Evolutionary conservation across 78 protist species (phyloP).

Genomic region (Dictyostelium firmibasis): DNA sequence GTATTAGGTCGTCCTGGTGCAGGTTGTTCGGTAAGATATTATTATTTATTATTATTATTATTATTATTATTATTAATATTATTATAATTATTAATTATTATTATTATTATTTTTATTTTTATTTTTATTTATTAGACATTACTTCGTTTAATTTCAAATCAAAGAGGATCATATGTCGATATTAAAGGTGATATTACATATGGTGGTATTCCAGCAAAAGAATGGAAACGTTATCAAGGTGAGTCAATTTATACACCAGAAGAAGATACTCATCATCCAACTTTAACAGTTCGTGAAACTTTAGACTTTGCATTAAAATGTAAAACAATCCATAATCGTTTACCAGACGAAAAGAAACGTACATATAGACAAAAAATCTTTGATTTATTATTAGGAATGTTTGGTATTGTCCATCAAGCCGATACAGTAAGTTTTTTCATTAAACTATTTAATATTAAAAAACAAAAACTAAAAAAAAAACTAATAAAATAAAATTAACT

Average conservation of each 20-base stretch:
- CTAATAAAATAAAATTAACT: too few relatives aligned
- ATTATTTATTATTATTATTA: background rate
- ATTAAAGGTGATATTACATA: conserved; percentile 35
- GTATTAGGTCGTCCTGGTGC: conserved; percentile 55
- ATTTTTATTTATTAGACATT: conserved; percentile 28
- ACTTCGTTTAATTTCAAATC: conserved; percentile 48
- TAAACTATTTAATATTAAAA: too few relatives aligned
- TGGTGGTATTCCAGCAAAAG: conserved; percentile 48
- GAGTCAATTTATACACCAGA: conserved; percentile 70
- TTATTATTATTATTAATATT: too few relatives aligned
- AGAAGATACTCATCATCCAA: conserved; percentile 73
- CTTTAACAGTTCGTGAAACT: conserved; percentile 54
- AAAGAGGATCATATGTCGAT: conserved; percentile 18
- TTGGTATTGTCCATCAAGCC: conserved; percentile 66
- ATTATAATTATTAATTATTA: too few relatives aligned
- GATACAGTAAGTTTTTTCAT: conserved; percentile 72
- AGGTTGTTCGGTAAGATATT: conserved; percentile 3
- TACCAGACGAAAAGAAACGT: too few relatives aligned
- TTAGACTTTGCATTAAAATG: conserved; percentile 56
- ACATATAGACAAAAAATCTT: conserved; percentile 46
- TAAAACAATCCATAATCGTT: conserved; percentile 61
- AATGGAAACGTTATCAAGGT: conserved; percentile 47
- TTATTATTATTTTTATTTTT: too few relatives aligned
- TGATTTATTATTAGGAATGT: too few relatives aligned
- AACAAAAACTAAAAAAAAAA: too few relatives aligned